These are phyloP conservation scores for Albugo candida DNA, from an alignment of 352 stramenopile genomes.

Conservation along the genomic window DNA sequence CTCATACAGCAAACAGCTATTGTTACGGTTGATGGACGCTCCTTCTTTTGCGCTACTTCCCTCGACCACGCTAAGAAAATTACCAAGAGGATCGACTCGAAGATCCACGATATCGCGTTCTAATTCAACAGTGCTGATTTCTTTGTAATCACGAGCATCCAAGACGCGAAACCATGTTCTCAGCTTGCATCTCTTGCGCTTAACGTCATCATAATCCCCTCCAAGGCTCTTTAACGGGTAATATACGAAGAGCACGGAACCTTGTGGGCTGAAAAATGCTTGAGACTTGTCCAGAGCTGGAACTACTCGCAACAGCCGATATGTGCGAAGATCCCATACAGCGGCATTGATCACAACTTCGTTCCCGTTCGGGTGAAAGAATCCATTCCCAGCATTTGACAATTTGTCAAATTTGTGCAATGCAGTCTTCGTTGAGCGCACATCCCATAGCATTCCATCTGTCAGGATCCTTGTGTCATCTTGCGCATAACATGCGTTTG, in stretches of 20 bases:
- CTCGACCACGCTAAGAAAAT: constrained; percentile 25
- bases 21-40: constrained; percentile 29
- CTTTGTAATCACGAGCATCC: constrained; percentile 61
- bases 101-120: constrained; percentile 61
- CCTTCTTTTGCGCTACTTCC: constrained; percentile 14
- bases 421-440: constrained; percentile 36
- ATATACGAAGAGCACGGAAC: constrained; percentile 66
- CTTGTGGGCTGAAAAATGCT: constrained; percentile 49
- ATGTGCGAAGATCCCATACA: constrained; percentile 80
- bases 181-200: constrained; percentile 31
- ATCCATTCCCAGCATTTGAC: constrained; percentile 61
- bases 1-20: constrained; percentile 76
- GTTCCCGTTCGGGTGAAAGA: constrained; percentile 75
- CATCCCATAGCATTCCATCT: constrained; percentile 68
- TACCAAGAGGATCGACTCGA: constrained; percentile 29
- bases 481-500: constrained; percentile 57
- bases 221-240: constrained; percentile 15
- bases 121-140: constrained; percentile 69
- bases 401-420: constrained; percentile 83
- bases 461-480: constrained; percentile 57
- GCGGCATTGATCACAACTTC: constrained; percentile 80
- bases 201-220: constrained; percentile 30
- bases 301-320: constrained; percentile 63
- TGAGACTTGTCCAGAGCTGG: constrained; percentile 71
- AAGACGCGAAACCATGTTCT: constrained; percentile 76